Conservation (phyloP, 1,284 basidiomycete species). For the Anthracocystis walkeri region DNA sequence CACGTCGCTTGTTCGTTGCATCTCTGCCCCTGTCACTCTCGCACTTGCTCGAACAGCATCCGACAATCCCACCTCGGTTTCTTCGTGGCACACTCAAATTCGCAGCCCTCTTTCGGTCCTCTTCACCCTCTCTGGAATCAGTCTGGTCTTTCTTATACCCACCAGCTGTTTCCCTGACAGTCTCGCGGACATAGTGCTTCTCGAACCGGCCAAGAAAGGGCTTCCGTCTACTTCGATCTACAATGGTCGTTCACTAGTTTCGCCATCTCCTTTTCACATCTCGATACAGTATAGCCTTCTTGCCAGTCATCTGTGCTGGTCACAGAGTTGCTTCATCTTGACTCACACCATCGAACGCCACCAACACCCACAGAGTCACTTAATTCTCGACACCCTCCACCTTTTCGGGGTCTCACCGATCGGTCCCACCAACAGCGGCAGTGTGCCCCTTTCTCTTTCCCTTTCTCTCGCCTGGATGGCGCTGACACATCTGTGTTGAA, state of each 20-base stretch:
- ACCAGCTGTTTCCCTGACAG: not conserved
- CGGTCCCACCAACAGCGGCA: not conserved
- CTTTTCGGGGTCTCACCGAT: not conserved
- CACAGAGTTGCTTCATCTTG: constrained; percentile 6
- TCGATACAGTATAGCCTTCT: too few species aligned
- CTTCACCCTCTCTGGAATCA: not conserved
- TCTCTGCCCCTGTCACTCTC: not conserved
- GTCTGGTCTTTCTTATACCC: not conserved
- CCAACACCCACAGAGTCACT: not conserved
- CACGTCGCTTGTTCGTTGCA: not conserved
- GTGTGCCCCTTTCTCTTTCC: not conserved
- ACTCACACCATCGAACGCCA: not conserved
- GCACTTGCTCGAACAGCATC: not conserved
- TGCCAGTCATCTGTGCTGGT: constrained; percentile 3
- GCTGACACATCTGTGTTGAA: constrained; percentile 11
- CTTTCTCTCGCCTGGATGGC: not conserved
- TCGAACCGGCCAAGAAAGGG: not conserved
- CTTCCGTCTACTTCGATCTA: not conserved
- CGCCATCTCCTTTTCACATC: not conserved
- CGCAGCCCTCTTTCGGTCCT: not conserved
- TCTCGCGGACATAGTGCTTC: not conserved
- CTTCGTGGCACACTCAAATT: not conserved
- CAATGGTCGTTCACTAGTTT: not conserved
- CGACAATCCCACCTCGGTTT: not conserved
- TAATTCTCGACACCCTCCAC: not conserved